Base-by-base conservation (phyloP, 1,284 basidiomycete species). In the Cutaneotrichosporon spelunceum region DNA sequence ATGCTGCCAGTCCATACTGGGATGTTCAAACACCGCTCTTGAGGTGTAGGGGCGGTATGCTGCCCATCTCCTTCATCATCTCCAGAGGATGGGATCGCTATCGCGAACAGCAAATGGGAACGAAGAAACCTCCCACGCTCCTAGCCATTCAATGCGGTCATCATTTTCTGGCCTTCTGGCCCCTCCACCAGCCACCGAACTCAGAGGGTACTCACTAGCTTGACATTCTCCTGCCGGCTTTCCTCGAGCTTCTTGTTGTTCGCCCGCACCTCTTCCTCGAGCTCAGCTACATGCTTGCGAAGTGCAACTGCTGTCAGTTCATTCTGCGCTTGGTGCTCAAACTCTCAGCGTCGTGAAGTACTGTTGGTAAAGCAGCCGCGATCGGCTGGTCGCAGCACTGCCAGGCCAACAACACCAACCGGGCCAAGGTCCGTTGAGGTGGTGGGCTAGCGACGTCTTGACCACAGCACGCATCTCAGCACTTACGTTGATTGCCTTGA, bases 261-360 rank as follows among this genome's bases (percentile, higher is more conserved):
- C 0, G 11, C 16, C n/a, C 53, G 59, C 29, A 89, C 77, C 68
- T 93, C 90, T 42, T 90, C 88, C 72, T 94, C 91, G 3, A 93
- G 81, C 68, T 90, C 88, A 63, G 84, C 84, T 21, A 89, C 82
- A 21, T 70, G 61, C 34, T 39, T 59, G 45, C 53, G 53, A 36
- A 60, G 44, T 4, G 61, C 58, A 54, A 47, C 23, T 30, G 29
- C 30, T 19, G 50, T 60, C 54, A 54, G 39, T 19, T 42, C 30
- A 33, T 11, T n/a, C 30, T 1, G 30, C 30, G 13, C 30, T 33
- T 33, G 30, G 30, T 33, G 30, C 30, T 11, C 8, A 33, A 11
- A 33, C 30, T 33, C 13, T 33, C 30, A 33, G 30, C 1, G 8
- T 11, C 30, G 30, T 33, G 13, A 33, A 33, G 8, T 33, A 33